Percentiles rank a stretch among this genome's conserved stretches.
Conservation (phyloP, 441 rosid genomes). For the Pelargonium myrrhifolium region DNA sequence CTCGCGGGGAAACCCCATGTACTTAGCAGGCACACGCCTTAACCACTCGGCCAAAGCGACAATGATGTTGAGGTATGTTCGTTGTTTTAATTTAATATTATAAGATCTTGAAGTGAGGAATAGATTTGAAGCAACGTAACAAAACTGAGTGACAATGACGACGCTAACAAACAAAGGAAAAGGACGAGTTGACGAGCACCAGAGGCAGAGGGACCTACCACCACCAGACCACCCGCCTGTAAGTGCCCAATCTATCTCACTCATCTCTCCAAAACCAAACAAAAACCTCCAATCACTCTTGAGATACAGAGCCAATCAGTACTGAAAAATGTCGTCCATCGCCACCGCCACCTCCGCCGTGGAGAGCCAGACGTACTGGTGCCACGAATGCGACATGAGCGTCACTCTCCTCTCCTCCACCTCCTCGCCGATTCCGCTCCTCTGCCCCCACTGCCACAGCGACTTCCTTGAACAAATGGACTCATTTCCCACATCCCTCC, state of each 20-base stretch:
- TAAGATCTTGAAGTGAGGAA: no score
- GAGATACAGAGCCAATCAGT: no score
- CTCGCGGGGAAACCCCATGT: slow-evolving; percentile 93
- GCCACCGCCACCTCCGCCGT: slow-evolving; percentile 11
- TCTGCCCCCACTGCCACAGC: slow-evolving; percentile 40
- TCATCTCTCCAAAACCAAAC: not conserved
- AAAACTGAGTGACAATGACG: no score
- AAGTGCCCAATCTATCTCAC: no score
- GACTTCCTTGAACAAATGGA: slow-evolving; percentile 43
- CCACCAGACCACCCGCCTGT: no score
- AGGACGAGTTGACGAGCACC: no score
- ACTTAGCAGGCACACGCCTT: slow-evolving; percentile 98
- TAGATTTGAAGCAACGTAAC: no score
- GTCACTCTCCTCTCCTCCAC: slow-evolving; percentile 29
- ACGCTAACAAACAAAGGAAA: no score
- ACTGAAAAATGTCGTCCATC: slow-evolving; percentile 25
- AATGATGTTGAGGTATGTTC: no score
- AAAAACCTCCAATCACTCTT: not conserved
- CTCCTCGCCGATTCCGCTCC: slow-evolving; percentile 17
- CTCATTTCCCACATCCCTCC: slow-evolving; percentile 16
- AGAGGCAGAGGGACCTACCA: no score
- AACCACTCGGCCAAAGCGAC: slow-evolving; percentile 89
- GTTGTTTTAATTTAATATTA: no score
- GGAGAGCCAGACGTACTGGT: slow-evolving; percentile 44
- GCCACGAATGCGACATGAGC: slow-evolving; percentile 59